phyloP scores from a whole-genome alignment of 2,329 filamentous ascomycete species.

The Penicillium sp. region DNA sequence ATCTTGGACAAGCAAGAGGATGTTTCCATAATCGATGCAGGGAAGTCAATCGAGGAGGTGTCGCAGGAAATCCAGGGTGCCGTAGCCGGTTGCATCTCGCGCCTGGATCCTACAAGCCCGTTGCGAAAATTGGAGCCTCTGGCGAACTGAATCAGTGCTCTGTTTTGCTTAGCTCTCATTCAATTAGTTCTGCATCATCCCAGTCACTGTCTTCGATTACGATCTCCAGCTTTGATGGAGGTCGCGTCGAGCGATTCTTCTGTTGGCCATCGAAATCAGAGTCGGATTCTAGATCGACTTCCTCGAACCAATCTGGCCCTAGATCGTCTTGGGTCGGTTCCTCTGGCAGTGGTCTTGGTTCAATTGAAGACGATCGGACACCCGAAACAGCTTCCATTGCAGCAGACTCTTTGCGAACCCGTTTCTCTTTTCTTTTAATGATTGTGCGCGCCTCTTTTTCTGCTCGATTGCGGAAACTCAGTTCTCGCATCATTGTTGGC shows the following conservation, averaged over 20 bases:
- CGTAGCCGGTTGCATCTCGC: constrained; percentile 32
- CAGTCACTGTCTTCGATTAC: constrained; percentile 59
- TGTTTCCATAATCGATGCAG: constrained; percentile 57
- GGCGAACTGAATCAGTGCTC: constrained; percentile 19
- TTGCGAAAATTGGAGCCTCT: constrained; percentile 37
- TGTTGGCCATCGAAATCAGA: constrained; percentile 19
- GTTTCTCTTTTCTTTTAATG: constrained; percentile 59
- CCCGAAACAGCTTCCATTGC: not conserved
- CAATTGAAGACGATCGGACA: constrained; percentile 5
- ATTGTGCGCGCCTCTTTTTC: constrained; percentile 64
- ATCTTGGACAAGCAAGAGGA: constrained; percentile 50
- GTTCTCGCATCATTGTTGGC: constrained; percentile 77
- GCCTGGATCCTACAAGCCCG: constrained; percentile 35
- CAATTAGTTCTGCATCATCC: constrained; percentile 48
- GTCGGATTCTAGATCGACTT: constrained; percentile 29
- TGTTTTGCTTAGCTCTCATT: constrained; percentile 28
- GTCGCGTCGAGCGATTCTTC: constrained; percentile 10
- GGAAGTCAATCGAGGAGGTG: constrained; percentile 52
- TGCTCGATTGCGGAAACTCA: constrained; percentile 71
- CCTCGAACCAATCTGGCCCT: constrained; percentile 38
- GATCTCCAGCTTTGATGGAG: constrained; percentile 33
- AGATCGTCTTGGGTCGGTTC: constrained; percentile 24
- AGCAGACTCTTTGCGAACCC: constrained; percentile 27
- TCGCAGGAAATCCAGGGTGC: constrained; percentile 39
- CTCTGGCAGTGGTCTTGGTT: constrained; percentile 13